Base-by-base conservation (phyloP, 805 yeast genomes). In the Saturnispora saitoi region DNA sequence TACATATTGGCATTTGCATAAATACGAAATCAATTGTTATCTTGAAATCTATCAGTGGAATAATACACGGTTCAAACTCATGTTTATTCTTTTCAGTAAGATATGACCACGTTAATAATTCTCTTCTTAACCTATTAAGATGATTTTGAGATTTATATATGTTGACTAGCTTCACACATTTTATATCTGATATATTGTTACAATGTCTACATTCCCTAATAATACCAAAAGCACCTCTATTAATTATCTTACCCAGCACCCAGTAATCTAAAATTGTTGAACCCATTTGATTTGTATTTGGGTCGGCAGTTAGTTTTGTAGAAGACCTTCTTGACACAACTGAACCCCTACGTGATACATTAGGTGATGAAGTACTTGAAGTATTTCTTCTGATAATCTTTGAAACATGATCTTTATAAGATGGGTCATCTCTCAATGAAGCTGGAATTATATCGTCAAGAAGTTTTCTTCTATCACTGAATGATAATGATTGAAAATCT, bases 201-300 rank as follows among this genome's bases (percentile, higher is more conserved):
- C 54, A 51, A 48, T 52, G 46, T 12, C 48, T 47, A 38, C 63
- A 58, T 12, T 59, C 59, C 20, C 95, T 69, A 10, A 89, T 83
- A 28, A 82, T 75, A 10, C 96, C 95, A 84, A 93, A 90, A 0
- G 95, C 95, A 12, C 97, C 96, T 60, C 77, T 78, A 1, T 96
- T 96, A 52, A 88, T 81, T 10, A 83, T 75, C 55, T 79, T 80
- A 1, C 95, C 95, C 29, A 89, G 61, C 29, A 60, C 62, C 67
- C 74, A 71, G 4, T 49, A 51, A 14, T 77, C 80, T 67, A 83
- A 55, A 1, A 88, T 77, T 22, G 73, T 62, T 12, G 85, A 81
- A 0, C 95, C 95, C 51, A 75, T 78, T 49, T 83, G 87, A 56
- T 81, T 85, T 2, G 45, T 40, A 39, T 62, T 51, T 3, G 51